Conservation (phyloP, 1,139 yeast species). For the Candida albicans region DNA sequence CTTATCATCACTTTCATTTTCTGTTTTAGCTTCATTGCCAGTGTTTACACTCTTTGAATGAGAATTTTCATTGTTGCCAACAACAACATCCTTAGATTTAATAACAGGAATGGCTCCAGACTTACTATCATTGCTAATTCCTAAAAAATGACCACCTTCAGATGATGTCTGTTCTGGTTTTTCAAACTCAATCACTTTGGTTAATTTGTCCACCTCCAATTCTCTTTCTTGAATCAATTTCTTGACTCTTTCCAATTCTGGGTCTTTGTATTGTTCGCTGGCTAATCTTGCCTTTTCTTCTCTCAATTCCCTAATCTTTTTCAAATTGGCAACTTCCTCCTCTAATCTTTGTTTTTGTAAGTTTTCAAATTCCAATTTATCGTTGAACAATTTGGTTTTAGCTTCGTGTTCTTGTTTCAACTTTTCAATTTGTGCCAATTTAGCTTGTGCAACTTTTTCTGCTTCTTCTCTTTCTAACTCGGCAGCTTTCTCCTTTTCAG, state of each 20-base stretch:
- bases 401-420: slow-evolving; percentile 37
- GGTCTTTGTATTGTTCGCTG: slow-evolving; percentile 24
- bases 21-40: background rate
- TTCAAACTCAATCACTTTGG: slow-evolving; percentile 2
- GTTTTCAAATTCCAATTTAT: slow-evolving; percentile 37
- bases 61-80: background rate
- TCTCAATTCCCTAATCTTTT: slow-evolving; percentile 38
- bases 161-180: background rate
- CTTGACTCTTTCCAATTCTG: slow-evolving; percentile 31
- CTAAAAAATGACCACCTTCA: slow-evolving; percentile 9
- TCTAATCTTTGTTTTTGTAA: slow-evolving; percentile 35
- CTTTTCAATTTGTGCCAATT: slow-evolving; percentile 34
- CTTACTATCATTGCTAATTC: slow-evolving; percentile 11
- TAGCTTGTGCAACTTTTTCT: slow-evolving; percentile 33
- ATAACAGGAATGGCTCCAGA: slow-evolving; percentile 10
- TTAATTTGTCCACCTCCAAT: slow-evolving; percentile 33
- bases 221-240: slow-evolving; percentile 38
- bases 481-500: slow-evolving; percentile 23
- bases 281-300: slow-evolving; percentile 39
- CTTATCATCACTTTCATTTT: slow-evolving; percentile 1
- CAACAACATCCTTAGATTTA: slow-evolving; percentile 5
- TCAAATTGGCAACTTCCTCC: slow-evolving; percentile 42
- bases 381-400: slow-evolving; percentile 28
- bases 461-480: slow-evolving; percentile 33
- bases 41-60: background rate